These are phyloP conservation scores for Racocetra persica DNA, from an alignment of 371 early-diverging fungal genomes.

Conservation along the genomic window DNA sequence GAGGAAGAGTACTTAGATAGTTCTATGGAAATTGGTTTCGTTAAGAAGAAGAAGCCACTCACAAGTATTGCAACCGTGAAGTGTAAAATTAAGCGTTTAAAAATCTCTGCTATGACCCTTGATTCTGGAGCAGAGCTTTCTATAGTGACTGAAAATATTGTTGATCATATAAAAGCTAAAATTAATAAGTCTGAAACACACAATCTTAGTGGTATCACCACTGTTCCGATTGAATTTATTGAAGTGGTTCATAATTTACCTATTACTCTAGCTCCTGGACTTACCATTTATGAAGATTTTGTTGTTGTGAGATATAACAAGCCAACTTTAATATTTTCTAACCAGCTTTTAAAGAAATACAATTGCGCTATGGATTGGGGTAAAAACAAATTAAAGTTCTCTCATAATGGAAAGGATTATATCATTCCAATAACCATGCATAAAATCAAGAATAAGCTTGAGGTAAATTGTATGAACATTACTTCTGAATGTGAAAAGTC, in stretches of 20 bases:
- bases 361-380: background rate
- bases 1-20: background rate
- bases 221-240: too few species aligned
- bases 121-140: constrained; percentile 25
- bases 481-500: too few species aligned
- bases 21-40: constrained; percentile 31
- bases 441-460: too few species aligned
- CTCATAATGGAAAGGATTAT: constrained; percentile 27
- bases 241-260: too few species aligned
- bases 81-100: constrained; percentile 27
- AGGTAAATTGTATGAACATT: too few species aligned
- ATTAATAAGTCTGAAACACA: too few species aligned
- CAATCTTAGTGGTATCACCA: too few species aligned
- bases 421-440: constrained; percentile 18
- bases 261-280: too few species aligned
- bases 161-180: too few species aligned
- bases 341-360: constrained; percentile 15
- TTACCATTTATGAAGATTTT: too few species aligned
- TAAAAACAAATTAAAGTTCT: constrained; percentile 17
- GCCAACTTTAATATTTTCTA: constrained; percentile 26
- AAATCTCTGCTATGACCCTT: constrained; percentile 19
- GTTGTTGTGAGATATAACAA: too few species aligned
- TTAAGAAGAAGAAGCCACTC: background rate
- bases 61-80: constrained; percentile 18
- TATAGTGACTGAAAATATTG: constrained; percentile 12